Evolutionary conservation across 2,329 filamentous ascomycete genomes (phyloP), one percentile per base, ranked within the genome.

Genomic region (Chrysoporthe puriensis): DNA sequence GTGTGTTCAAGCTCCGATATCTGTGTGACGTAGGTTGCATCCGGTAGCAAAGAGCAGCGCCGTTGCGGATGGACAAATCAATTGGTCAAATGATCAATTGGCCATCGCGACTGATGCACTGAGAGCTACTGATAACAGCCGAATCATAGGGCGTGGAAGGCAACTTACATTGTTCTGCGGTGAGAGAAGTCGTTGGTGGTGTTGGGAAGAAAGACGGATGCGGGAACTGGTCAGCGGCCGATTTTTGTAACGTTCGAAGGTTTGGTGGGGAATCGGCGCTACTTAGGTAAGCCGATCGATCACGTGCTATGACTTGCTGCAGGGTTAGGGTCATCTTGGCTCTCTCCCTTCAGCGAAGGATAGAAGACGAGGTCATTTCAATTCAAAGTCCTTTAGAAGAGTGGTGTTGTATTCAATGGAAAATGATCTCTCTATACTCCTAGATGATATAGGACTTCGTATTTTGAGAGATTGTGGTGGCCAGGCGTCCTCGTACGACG

Each of bases 141-240:
- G 34, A 44, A 42, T 4, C 21, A 16, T 32, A 26, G 32, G n/a
- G 60, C 16, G 56, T 34, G 32, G 13, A n/a, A 43, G 52, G 40
- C 26, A 42, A 73, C 76, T 78, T 74, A 81, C 79, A 58, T 62
- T 62, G 77, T 82, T 80, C 79, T 75, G 75, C 73, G 79, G 81
- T 82, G 81, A 83, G 59, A 46, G 59, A 80, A 81, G 77, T 80
- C 77, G 76, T 78, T 78, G 76, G 79, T 76, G 78, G 79, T 79
- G 80, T 74, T 80, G 76, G 77, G 78, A 78, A 75, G 68, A 62
- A 79, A 76, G 71, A 69, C 71, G 68, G 70, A 61, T 69, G 63
- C 71, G 69, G 74, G 73, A 75, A 76, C 75, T 73, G 71, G 14
- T 5, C 62, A 66, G 57, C 36, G 32, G 56, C 42, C 32, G 64